Evolutionary conservation across 176 grass and related monocot genomes (phyloP), one percentile per base, ranked within the genome.

Genomic region (Oryza nivara): DNA sequence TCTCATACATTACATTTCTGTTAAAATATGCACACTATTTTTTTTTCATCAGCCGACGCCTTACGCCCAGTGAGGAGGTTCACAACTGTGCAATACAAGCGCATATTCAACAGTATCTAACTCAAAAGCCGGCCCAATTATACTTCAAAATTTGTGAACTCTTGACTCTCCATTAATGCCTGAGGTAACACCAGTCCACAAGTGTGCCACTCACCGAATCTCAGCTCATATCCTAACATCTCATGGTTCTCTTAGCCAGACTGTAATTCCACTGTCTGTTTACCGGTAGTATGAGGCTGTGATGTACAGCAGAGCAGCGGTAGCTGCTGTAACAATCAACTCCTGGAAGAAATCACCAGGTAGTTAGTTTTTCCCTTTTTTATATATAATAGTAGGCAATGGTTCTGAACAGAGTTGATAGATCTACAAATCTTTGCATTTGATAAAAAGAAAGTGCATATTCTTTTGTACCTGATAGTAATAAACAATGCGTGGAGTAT

Each of bases 391-490:
- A 10, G 13, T 7, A 61, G 49, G 4, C 1, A 4, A 73, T 54
- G 28, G 28, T 78, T 75, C 34, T 78, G 38, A 16, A 22, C 47
- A 35, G 26, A 45, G n/a, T 35, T 51, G 65, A 73, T 66, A 72
- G 22, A 58, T 45, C 87, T 84, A 83, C 12, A 79, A 16, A 17
- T 61, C 11, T 20, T 73, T 0, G 40, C 32, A 36, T 40, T 49
- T 40, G 15, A 38, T 76, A 14, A 22, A 43, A 68, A 63, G 38
- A 38, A 44, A 68, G 28, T 6, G 9, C 28, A 45, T 25, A 25
- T 28, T 74, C 51, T 32, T 73, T 15, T 83, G 6, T 87, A 96
- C 96, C 96, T 99, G 93, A 68, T 90, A 90, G 80, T 90, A 86
- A 83, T 86, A 83, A 68, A 90, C 74, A 83, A 90, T 79, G 34